Evolutionary conservation across 108 stramenopile species (phyloP).

Genomic region (Nitzschia sp.): DNA sequence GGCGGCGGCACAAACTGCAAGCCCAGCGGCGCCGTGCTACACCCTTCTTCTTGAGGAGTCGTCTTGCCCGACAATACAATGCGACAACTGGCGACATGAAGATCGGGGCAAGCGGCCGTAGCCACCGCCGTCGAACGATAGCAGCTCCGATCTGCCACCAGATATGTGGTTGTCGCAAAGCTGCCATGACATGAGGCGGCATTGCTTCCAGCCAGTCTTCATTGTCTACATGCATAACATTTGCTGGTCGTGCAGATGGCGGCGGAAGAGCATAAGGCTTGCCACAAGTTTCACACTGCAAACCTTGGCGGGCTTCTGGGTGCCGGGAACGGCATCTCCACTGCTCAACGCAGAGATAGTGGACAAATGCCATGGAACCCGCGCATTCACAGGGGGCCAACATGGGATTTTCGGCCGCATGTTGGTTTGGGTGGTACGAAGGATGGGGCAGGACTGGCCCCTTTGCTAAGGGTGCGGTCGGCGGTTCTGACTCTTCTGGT

Average conservation of each 20-base stretch:
- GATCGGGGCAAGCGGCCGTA: constrained; percentile 80
- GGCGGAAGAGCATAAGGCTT: constrained; percentile 84
- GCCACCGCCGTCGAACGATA: constrained; percentile 67
- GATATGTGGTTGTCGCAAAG: constrained; percentile 77
- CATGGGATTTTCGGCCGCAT: constrained; percentile 78
- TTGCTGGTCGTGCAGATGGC: constrained; percentile 65
- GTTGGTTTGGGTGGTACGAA: constrained; percentile 41
- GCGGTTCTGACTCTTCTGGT: constrained; percentile 8
- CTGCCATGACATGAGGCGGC: constrained; percentile 90
- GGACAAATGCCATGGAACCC: constrained; percentile 92
- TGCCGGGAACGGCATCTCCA: constrained; percentile 90
- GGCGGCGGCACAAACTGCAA: constrained; percentile 82
- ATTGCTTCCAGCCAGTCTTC: constrained; percentile 89
- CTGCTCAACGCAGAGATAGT: constrained; percentile 87
- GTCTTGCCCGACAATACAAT: constrained; percentile 78
- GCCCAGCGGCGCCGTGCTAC: constrained; percentile 89
- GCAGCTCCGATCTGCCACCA: constrained; percentile 84
- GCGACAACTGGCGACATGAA: constrained; percentile 80
- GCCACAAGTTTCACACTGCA: constrained; percentile 84
- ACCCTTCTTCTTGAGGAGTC: constrained; percentile 84
- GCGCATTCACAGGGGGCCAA: constrained; percentile 88
- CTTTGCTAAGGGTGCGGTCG: constrained; percentile 7
- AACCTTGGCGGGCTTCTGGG: constrained; percentile 71
- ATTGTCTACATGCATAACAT: constrained; percentile 34
- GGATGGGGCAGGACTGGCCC: constrained; percentile 62